Base-by-base conservation (phyloP, 495 filamentous ascomycete species). In the Hyaloscypha finlandica region DNA sequence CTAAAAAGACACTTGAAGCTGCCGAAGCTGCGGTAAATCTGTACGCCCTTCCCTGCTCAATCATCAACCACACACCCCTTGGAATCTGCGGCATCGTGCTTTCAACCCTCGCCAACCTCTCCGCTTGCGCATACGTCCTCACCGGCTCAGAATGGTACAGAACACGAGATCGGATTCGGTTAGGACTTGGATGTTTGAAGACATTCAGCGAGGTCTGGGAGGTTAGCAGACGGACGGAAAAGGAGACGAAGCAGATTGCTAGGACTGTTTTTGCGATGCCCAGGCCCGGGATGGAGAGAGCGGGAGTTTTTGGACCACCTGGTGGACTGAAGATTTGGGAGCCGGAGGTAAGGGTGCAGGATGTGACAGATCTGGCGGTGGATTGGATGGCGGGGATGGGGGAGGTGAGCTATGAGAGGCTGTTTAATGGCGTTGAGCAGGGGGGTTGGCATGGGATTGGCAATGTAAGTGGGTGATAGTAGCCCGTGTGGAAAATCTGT, bases 141-240 rank as follows among this genome's bases (percentile, higher is more conserved):
- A 68, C 61, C 0, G 80, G 80, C 4, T 78, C 84, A 32, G 85
- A 87, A 75, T 87, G 83, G 22, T 85, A 85, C 53, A 78, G 81
- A 8, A 85, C 85, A 55, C 87, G 87, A 51, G 88, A 89, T 70
- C 82, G 82, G 25, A 86, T 91, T 20, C 81, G 83, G 4, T 80
- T 91, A 16, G 88, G 87, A 52, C 84, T 90, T 35, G 89, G 89
- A 35, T 86, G 85, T 0, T 84, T 93, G 69, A 88, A 86, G 67
- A 80, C 81, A 0, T 77, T 91, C 20, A 84, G 82, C 12, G 81
- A 84, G 35, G 85, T 85, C 6, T 93, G 90, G 90, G 81, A 84
- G 2, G 84, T 90, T 32, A 88, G 88, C 2, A 79, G 80, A 31
- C 80, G 79, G 25, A 85, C 89, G 52, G 82, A 90, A 69, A 82